Conservation (phyloP, 495 filamentous ascomycete genomes). For the Podospora didyma region DNA sequence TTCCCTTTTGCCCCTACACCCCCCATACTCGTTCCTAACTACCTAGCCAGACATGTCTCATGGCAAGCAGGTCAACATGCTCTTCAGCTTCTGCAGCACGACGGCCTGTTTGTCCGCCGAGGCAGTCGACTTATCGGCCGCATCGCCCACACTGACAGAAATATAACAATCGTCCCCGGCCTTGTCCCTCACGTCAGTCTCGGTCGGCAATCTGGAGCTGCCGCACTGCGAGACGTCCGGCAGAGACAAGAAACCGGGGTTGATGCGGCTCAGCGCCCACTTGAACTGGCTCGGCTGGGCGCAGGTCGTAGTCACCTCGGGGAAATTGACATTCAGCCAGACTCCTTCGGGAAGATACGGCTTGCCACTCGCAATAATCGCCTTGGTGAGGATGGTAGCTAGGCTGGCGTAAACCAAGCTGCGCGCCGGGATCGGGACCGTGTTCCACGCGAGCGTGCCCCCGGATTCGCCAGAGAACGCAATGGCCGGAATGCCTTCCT, state of each 20-base stretch:
- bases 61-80: conserved; percentile 46
- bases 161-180: conserved; percentile 52
- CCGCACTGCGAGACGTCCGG: conserved; percentile 57
- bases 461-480: conserved; percentile 57
- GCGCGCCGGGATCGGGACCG: conserved; percentile 41
- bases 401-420: conserved; percentile 58
- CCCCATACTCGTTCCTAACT: too few species aligned
- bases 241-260: conserved; percentile 45
- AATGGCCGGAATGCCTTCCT: conserved; percentile 54
- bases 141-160: conserved; percentile 59
- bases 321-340: conserved; percentile 68
- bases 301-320: conserved; percentile 46
- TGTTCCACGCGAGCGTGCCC: conserved; percentile 49
- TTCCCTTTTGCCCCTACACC: too few species aligned
- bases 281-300: conserved; percentile 45
- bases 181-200: conserved; percentile 48
- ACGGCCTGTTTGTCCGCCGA: conserved; percentile 50
- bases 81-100: conserved; percentile 51
- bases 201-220: conserved; percentile 51
- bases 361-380: conserved; percentile 46
- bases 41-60: too few species aligned
- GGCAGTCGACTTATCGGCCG: conserved; percentile 55
- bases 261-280: conserved; percentile 59
- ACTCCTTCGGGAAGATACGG: conserved; percentile 56
- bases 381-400: conserved; percentile 52